Conservation (phyloP, 2,329 filamentous ascomycete species). For the Tricladium varicosporioides region DNA sequence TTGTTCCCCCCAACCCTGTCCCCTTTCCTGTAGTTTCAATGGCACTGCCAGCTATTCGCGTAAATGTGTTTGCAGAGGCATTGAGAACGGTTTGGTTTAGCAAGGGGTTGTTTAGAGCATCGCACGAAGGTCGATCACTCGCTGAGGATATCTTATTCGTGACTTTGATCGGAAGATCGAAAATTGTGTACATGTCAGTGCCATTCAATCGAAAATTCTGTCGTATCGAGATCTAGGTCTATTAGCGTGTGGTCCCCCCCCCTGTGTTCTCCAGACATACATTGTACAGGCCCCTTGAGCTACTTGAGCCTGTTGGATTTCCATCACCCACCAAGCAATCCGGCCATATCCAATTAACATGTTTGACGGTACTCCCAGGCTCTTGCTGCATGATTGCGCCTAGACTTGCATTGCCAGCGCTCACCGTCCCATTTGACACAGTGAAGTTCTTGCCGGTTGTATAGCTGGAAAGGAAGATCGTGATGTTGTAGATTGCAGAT, state of each 20-base stretch:
- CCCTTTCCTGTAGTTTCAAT: constrained; percentile 28
- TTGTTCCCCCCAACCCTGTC: constrained; percentile 24
- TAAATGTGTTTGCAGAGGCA: constrained; percentile 33
- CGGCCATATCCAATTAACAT: constrained; percentile 71
- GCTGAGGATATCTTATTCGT: constrained; percentile 58
- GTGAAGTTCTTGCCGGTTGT: constrained; percentile 64
- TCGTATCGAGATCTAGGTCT: constrained; percentile 61
- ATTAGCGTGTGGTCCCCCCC: constrained; percentile 5
- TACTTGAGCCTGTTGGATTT: constrained; percentile 31
- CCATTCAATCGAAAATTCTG: constrained; percentile 67
- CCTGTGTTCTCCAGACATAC: constrained; percentile 13
- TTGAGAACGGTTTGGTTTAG: constrained; percentile 46
- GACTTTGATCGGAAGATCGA: constrained; percentile 66
- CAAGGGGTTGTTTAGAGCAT: constrained; percentile 50
- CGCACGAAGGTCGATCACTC: constrained; percentile 46
- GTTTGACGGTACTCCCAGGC: constrained; percentile 67
- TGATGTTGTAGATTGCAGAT: constrained; percentile 61
- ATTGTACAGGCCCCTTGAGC: constrained; percentile 63
- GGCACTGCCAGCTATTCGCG: constrained; percentile 27
- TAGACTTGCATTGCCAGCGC: constrained; percentile 50
- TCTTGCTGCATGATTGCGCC: constrained; percentile 64
- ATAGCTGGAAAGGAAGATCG: constrained; percentile 65
- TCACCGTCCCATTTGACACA: constrained; percentile 60
- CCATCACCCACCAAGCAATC: constrained; percentile 62
- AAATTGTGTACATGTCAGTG: constrained; percentile 65